Base-by-base conservation (phyloP, 2,329 filamentous ascomycete genomes). In the Fusarium lyarnte region DNA sequence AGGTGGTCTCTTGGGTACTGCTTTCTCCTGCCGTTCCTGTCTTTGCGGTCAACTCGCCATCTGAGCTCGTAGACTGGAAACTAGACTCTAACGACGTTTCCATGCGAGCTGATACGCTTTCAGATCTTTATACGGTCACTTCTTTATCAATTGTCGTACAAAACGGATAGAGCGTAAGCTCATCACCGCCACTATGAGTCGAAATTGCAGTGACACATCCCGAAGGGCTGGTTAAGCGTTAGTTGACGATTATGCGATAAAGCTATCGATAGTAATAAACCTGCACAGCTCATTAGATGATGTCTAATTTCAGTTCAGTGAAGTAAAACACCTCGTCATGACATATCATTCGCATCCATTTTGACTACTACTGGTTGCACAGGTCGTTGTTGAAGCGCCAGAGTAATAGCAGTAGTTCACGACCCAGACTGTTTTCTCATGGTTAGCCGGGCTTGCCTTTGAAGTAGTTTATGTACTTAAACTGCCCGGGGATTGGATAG, bases 211-310 rank as follows among this genome's bases (percentile, higher is more conserved):
- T 55, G 21, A 43, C 21, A 14, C 38, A 55, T 33, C 36, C 52
- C 11, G 38, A 16, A n/a, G 25, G 2, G n/a, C 38, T 55, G 8
- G 11, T 11, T 10, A 1, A 16, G 17, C 6, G 38, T 55, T 16
- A 55, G 38, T 5, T 5, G 29, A 8, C 6, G 2, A n/a, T 1
- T 4, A 16, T 8, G 19, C 21, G 4, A 17, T 5, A 17, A 6
- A 11, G 0, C 9, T 14, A 19, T 42, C 6, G n/a, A 5, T 1
- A 25, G 2, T 21, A 2, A 6, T 27, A 6, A n/a, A 43, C 52
- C 52, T 43, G 25, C 27, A 43, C 25, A 42, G 21, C n/a, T 55
- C 52, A 19, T 55, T 11, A 9, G 52, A 43, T 5, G 16, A 14
- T 1, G n/a, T 12, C 2, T 21, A 23, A 11, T 13, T 14, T 4